Conservation (phyloP, 192 early-diverging fungal genomes). For the Ambispora gerdemannii region DNA sequence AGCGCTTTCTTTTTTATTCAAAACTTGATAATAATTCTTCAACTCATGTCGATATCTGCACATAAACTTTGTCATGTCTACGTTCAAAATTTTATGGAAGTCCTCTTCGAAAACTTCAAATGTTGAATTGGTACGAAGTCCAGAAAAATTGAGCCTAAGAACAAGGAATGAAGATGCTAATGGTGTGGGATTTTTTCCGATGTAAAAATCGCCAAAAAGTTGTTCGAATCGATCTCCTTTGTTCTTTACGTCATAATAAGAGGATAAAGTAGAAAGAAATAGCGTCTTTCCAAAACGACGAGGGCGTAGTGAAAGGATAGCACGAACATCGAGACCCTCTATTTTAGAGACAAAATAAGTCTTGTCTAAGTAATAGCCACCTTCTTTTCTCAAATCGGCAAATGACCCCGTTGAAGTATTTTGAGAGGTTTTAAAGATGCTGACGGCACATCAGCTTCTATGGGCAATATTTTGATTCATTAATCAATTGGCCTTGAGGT, state of each 20-base stretch:
- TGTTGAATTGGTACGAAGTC: neutral
- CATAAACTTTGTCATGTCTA: conserved; percentile 13
- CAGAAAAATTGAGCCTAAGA: conserved; percentile 26
- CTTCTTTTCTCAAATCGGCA: neutral
- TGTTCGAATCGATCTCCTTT: conserved; percentile 10
- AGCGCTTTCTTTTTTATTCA: conserved; percentile 14
- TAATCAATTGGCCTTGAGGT: conserved; percentile 9
- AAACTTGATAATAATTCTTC: too few species aligned
- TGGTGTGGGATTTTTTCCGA: conserved; percentile 22
- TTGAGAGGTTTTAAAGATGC: conserved; percentile 16
- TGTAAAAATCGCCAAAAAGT: conserved; percentile 22
- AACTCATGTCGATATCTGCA: conserved; percentile 20
- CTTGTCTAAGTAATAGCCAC: conserved; percentile 24
- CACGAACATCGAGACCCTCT: conserved; percentile 11
- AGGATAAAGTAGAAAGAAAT: conserved; percentile 25
- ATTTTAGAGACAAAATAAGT: conserved; percentile 27
- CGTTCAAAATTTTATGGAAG: conserved; percentile 17
- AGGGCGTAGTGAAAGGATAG: conserved; percentile 20
- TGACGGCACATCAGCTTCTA: conserved; percentile 8
- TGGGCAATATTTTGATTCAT: conserved; percentile 1
- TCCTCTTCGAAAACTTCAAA: conserved; percentile 11
- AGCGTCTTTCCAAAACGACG: conserved; percentile 20
- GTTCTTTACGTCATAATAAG: conserved; percentile 27
- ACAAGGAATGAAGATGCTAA: conserved; percentile 24
- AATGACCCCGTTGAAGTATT: conserved; percentile 25